Evolutionary conservation across 257 asterid species (phyloP), one percentile per base, ranked within the genome.

Genomic region (Parsonsia alboflavescens): DNA sequence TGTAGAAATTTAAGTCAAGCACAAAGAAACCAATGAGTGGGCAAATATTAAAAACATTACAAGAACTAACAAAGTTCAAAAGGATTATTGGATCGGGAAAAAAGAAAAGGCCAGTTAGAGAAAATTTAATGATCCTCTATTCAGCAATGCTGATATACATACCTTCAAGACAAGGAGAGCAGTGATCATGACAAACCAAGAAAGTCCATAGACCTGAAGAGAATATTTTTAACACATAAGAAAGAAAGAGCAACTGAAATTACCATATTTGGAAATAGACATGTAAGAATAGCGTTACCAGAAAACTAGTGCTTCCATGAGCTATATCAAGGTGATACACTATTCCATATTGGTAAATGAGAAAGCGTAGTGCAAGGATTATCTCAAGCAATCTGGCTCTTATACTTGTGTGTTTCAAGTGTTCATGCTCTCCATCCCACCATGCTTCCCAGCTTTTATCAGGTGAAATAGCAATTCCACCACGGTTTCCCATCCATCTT

Each of bases 371-470:
- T 11, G 96, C 77, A 36, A 95, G 98, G 74, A 93, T 63, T 63
- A 95, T 90, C 71, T 95, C 99, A 49, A 92, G 82, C 75, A 87
- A 79, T 80, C 93, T 82, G 58, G 96, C 98, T 84, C 97, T 85
- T 26, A 85, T 21, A 75, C 84, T 87, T 2, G 97, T 95, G 83
- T 83, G 64, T 68, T 80, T 92, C 83, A 95, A 77, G 87, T 90
- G 99, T 76, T 95, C 99, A 67, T 92, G 98, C 71, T 95, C 99
- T 36, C 78, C 92, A 68, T 89, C 89, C 99, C 99, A 95, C 99
- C 99, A 95, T 11, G 99, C 84, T 84, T 95, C 99, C 99, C 99
- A 95, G 73, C 99, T 95, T 87, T 88, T 92, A 74, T 95, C 98
- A 0, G 87, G 85, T 17, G 96, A 81, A 54, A 95, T 88, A 46